These are phyloP conservation scores for Talaromyces sp. DNA, from an alignment of 2,329 filamentous ascomycete genomes.

Conservation along the genomic window DNA sequence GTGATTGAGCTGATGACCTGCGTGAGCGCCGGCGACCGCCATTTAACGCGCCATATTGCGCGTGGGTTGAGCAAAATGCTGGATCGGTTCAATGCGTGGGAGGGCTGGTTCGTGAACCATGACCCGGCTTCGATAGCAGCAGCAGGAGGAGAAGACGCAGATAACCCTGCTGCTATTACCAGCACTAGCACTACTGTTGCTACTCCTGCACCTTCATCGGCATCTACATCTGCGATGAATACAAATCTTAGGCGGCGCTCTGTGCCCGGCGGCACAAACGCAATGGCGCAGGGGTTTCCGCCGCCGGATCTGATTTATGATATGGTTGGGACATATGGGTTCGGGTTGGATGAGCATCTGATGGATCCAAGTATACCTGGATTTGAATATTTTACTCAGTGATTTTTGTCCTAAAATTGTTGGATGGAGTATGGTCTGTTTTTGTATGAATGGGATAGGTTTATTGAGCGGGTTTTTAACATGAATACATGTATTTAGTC, in stretches of 20 bases:
- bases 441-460: background rate
- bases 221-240: background rate
- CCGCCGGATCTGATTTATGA: slow-evolving; percentile 39
- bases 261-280: slow-evolving; percentile 37
- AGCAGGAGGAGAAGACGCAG: background rate
- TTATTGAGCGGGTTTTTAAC: background rate
- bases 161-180: background rate
- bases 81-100: slow-evolving; percentile 38
- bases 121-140: background rate
- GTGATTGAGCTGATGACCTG: slow-evolving; percentile 38
- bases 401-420: background rate
- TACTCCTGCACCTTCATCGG: background rate
- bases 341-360: slow-evolving; percentile 38
- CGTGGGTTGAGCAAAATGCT: slow-evolving; percentile 39
- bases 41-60: slow-evolving; percentile 39
- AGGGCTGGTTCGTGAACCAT: slow-evolving; percentile 24
- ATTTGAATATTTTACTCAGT: slow-evolving; percentile 35
- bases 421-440: background rate
- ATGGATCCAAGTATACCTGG: slow-evolving; percentile 39
- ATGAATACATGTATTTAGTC: background rate
- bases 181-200: background rate
- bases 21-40: slow-evolving; percentile 38
- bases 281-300: slow-evolving; percentile 38
- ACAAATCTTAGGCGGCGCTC: slow-evolving; percentile 16
- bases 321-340: slow-evolving; percentile 42